A percentile compares a stretch with the other conserved stretches of the same genome.
These are phyloP conservation scores for Pelargonium fulgidum DNA, from an alignment of 441 rosid species.

Conservation along the genomic window DNA sequence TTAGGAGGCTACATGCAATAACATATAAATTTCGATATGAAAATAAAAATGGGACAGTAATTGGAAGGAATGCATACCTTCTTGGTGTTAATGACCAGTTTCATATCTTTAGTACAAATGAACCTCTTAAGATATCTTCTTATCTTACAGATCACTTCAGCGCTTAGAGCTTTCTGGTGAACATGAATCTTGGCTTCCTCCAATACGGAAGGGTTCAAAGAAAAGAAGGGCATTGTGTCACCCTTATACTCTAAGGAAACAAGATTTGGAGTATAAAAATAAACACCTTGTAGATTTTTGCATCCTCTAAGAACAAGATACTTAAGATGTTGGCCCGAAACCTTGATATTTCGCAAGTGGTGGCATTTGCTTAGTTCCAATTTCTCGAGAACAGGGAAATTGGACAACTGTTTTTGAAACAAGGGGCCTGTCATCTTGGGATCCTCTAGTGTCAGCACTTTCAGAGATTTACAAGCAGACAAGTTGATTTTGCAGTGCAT, in stretches of 20 bases:
- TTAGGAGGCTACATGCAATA: slow-evolving; percentile 2
- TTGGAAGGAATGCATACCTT: slow-evolving; percentile 14
- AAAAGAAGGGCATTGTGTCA: slow-evolving; percentile 25
- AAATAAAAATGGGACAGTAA: neutral
- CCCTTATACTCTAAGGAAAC: slow-evolving; percentile 34
- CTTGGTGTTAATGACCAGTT: slow-evolving; percentile 19
- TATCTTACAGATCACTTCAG: slow-evolving; percentile 9
- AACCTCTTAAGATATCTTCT: slow-evolving; percentile 24
- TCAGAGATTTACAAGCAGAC: slow-evolving; percentile 20
- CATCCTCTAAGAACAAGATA: slow-evolving; percentile 26
- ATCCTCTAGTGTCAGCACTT: slow-evolving; percentile 27
- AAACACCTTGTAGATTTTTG: slow-evolving; percentile 19
- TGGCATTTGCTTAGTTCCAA: slow-evolving; percentile 28
- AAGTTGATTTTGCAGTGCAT: slow-evolving; percentile 16
- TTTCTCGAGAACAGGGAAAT: slow-evolving; percentile 28
- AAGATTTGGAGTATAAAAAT: slow-evolving; percentile 31
- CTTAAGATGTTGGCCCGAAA: slow-evolving; percentile 21
- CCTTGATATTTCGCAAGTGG: slow-evolving; percentile 16
- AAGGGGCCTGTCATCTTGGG: slow-evolving; percentile 16
- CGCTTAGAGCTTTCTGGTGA: neutral
- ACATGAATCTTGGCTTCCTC: slow-evolving; percentile 31
- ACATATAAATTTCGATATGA: neutral
- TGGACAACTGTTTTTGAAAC: slow-evolving; percentile 20
- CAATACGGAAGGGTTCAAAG: slow-evolving; percentile 27
- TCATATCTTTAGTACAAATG: slow-evolving; percentile 25